Base-by-base conservation (phyloP, 345 rosid species). In the Streptanthus diversifolius region DNA sequence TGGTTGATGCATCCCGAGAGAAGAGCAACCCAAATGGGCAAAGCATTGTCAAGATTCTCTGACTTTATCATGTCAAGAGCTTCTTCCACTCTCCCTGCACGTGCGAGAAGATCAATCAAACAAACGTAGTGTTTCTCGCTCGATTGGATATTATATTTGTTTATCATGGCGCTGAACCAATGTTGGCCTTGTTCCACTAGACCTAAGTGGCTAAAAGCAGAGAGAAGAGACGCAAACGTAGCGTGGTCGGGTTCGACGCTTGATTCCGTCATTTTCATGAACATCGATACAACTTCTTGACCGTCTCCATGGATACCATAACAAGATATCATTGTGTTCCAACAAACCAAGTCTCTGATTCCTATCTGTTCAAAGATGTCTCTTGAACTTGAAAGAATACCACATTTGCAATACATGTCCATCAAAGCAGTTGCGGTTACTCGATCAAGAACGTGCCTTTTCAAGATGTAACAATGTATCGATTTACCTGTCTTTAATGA, bases 381-480 rank as follows among this genome's bases (percentile, higher is more conserved):
- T 48, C 72, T 80, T 3, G 90, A 87, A 35, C 43, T 74, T 29
- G 87, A 71, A 70, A 86, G 73, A 0, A 72, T 76, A 12, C 91
- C 92, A 18, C 95, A 90, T 79, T 92, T 92, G 44, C 91, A 82
- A 63, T 90, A 83, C 89, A 87, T 82, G 66, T 85, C 92, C 71
- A 90, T 81, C 62, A 88, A 37, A 12, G 92, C 83, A 17, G 95
- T 88, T 22, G 79, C 82, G 1, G 76, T 9, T 64, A 82, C 81
- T 75, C 67, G 74, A 61, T 80, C 82, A 68, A 80, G 54, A 67
- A 74, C 70, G 22, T 77, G 72, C 68, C 87, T 83, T 79, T 81
- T 92, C 51, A 73, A 37, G 41, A 79, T 74, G 65, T 82, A 85
- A 56, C 86, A 87, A 62, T 84, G 95, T 56, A 85, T 8, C 1